Percentiles rank a stretch among this genome's conserved stretches.
phyloP scores from a whole-genome alignment of 2,329 filamentous ascomycete genomes.

The Trichoderma lentiforme region DNA sequence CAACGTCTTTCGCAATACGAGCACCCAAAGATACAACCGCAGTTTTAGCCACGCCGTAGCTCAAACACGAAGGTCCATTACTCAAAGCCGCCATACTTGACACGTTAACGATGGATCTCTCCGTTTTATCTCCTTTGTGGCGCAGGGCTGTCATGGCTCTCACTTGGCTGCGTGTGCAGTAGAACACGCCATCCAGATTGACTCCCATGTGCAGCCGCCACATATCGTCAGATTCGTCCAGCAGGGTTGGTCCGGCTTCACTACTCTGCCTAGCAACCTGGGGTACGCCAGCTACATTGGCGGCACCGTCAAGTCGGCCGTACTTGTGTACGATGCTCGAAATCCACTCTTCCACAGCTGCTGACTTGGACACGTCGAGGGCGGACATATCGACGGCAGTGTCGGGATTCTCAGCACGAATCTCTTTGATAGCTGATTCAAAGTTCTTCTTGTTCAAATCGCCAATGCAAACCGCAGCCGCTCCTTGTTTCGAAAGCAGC shows the following conservation, averaged over 20 bases:
- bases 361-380: background rate
- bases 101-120: background rate
- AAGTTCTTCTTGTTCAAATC: background rate
- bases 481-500: background rate
- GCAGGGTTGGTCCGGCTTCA: background rate
- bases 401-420: background rate
- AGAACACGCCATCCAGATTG: background rate
- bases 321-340: background rate
- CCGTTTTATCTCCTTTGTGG: background rate
- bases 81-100: background rate
- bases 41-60: background rate
- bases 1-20: background rate
- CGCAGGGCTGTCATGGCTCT: background rate
- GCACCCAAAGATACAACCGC: background rate
- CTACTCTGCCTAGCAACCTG: background rate
- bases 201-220: background rate
- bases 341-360: background rate
- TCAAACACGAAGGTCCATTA: background rate
- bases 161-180: background rate
- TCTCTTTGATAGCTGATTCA: background rate
- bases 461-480: background rate
- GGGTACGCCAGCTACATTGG: background rate
- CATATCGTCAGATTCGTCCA: background rate
- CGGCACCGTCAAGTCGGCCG: background rate
- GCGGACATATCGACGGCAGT: background rate